phyloP scores from a whole-genome alignment of 148 eudicot species.

The Vaccinium macrocarpon region DNA sequence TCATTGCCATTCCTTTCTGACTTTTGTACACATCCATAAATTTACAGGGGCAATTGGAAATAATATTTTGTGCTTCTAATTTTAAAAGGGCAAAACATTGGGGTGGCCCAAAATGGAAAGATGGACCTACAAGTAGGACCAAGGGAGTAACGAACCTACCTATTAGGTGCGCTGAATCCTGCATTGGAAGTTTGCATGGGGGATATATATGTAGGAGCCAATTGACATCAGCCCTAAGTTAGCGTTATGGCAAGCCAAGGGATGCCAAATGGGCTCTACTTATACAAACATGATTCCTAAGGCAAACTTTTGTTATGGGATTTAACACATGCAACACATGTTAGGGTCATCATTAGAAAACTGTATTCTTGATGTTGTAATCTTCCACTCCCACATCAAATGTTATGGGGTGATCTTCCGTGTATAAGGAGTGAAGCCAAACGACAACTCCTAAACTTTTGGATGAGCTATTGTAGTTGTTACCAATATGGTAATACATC shows the following conservation, averaged over 20 bases:
- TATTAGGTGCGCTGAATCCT: not conserved
- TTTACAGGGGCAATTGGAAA: not conserved
- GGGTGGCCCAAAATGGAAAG: not conserved
- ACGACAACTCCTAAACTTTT: not conserved
- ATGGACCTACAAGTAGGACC: not conserved
- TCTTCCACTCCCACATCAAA: not conserved
- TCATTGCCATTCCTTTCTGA: not conserved
- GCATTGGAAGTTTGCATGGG: not conserved
- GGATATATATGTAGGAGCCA: not conserved
- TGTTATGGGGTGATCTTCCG: not conserved
- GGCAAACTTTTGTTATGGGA: not conserved
- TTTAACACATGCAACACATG: not conserved
- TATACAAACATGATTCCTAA: not conserved
- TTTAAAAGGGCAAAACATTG: not conserved
- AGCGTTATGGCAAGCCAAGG: not conserved
- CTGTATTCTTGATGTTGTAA: not conserved
- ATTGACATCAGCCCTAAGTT: not conserved
- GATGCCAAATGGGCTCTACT: not conserved
- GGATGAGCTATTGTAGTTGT: not conserved
- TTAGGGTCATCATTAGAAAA: not conserved
- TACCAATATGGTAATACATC: not conserved
- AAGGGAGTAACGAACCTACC: not conserved
- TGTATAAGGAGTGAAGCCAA: not conserved
- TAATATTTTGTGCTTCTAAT: not conserved
- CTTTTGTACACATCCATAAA: not conserved